phyloP scores from a whole-genome alignment of 2,329 filamentous ascomycete species.

The Fusarium euwallaceae region DNA sequence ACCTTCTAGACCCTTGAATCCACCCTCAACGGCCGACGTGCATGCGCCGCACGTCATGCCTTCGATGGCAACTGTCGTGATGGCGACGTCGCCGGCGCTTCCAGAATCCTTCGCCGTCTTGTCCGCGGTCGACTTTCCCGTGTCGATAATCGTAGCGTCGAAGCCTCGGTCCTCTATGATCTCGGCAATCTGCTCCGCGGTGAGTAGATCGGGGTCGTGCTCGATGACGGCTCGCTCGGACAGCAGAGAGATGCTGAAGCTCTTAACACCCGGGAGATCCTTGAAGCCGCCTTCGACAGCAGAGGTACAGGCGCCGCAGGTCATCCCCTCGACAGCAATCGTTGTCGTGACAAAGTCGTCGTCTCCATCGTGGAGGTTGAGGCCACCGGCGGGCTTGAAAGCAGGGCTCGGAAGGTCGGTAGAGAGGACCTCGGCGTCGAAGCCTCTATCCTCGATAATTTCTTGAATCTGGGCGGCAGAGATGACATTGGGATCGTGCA shows the following conservation, averaged over 20 bases:
- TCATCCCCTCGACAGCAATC: conserved; percentile 88
- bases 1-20: conserved; percentile 82
- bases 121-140: conserved; percentile 61
- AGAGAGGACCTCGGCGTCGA: conserved; percentile 89
- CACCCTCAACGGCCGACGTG: conserved; percentile 89
- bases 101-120: conserved; percentile 42
- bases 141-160: conserved; percentile 82
- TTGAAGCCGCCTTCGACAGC: conserved; percentile 86
- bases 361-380: conserved; percentile 55
- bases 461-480: conserved; percentile 82
- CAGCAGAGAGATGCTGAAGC: conserved; percentile 85
- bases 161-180: conserved; percentile 82
- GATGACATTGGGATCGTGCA: conserved; percentile 84
- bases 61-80: conserved; percentile 89
- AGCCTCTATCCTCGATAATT: conserved; percentile 91
- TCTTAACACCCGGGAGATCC: conserved; percentile 77
- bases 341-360: conserved; percentile 74
- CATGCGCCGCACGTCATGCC: conserved; percentile 99
- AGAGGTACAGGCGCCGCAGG: conserved; percentile 89
- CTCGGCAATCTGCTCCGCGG: conserved; percentile 67
- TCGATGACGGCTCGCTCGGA: conserved; percentile 89
- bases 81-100: conserved; percentile 64
- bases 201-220: conserved; percentile 73
- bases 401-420: conserved; percentile 77
- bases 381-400: conserved; percentile 54